Evolutionary conservation across 2,329 filamentous ascomycete species (phyloP).

Genomic region (Aspergillus pseudotamarii): DNA sequence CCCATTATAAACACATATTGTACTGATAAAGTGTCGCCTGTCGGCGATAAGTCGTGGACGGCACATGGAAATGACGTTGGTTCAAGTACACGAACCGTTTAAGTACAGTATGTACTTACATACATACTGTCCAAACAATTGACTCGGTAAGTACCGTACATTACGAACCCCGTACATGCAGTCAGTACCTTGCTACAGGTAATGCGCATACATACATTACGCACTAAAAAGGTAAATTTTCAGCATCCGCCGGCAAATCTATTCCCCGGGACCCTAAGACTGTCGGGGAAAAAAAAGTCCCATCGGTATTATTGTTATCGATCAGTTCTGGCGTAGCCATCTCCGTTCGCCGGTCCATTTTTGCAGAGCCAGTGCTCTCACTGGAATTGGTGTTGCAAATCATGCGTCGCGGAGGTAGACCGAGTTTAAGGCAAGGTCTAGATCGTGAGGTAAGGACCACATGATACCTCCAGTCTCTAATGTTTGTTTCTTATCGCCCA

Average conservation of each 20-base stretch:
- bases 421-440: conserved; percentile 57
- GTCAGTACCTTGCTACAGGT: background rate
- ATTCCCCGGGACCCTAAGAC: conserved; percentile 22
- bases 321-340: background rate
- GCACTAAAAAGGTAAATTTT: background rate
- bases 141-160: background rate
- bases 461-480: background rate
- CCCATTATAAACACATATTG: conserved; percentile 58
- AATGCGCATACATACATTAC: background rate
- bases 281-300: conserved; percentile 4
- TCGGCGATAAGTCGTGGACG: background rate
- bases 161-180: background rate
- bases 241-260: conserved; percentile 15
- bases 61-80: background rate
- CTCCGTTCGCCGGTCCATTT: background rate
- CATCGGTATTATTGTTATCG: conserved; percentile 2
- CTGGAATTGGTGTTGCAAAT: conserved; percentile 7
- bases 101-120: too few species aligned
- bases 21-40: background rate
- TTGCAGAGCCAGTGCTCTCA: background rate
- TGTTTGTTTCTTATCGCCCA: background rate
- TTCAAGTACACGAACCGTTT: background rate
- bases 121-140: background rate
- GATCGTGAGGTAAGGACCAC: conserved; percentile 62
- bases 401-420: conserved; percentile 49